These are phyloP conservation scores for Pleurotus citrinopileatus DNA, from an alignment of 768 basidiomycete genomes.

Conservation along the genomic window DNA sequence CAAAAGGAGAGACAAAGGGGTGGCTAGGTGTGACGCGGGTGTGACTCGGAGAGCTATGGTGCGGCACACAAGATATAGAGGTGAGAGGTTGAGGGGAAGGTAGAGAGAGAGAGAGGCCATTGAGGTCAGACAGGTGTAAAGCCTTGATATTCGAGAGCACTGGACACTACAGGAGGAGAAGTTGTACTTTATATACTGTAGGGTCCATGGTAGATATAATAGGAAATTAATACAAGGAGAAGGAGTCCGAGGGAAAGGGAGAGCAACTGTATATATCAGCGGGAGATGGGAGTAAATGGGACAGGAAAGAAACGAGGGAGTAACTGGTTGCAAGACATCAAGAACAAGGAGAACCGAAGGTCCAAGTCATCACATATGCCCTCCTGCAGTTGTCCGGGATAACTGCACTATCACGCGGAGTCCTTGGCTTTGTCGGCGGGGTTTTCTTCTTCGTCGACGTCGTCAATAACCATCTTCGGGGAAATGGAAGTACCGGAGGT, in stretches of 20 bases:
- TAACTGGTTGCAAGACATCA: not conserved
- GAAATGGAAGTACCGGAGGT: too few relatives aligned
- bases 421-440: too few relatives aligned
- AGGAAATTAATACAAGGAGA: not conserved
- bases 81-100: not conserved
- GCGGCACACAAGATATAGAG: not conserved
- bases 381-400: not conserved
- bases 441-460: not conserved
- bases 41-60: not conserved
- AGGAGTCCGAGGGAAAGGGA: not conserved
- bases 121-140: not conserved
- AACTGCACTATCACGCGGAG: not conserved
- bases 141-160: not conserved
- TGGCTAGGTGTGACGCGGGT: not conserved
- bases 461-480: not conserved
- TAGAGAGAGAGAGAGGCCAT: too few relatives aligned
- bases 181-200: not conserved
- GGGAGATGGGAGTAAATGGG: not conserved
- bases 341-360: not conserved
- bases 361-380: not conserved
- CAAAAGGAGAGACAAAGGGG: not conserved
- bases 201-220: not conserved
- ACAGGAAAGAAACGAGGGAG: not conserved
- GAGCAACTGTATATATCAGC: not conserved
- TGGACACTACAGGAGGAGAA: not conserved